A percentile compares a stretch with the other conserved stretches of the same genome.
phyloP scores from a whole-genome alignment of 805 yeast species.

The Dipodascopsis uninucleata region DNA sequence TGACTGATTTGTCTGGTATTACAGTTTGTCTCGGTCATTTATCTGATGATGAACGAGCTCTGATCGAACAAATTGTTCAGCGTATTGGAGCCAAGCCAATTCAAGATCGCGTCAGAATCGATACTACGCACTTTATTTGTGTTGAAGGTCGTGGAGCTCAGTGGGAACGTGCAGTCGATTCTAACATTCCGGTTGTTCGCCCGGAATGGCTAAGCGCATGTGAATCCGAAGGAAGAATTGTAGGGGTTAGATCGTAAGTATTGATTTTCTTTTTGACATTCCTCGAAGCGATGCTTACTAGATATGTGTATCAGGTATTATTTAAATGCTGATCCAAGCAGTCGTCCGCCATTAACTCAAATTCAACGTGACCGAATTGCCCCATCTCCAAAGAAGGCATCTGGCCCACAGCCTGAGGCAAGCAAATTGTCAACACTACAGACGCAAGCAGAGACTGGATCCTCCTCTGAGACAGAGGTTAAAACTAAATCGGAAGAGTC shows the following conservation, averaged over 20 bases:
- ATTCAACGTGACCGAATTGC: too few species aligned
- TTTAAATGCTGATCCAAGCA: neutral
- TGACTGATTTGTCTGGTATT: slow-evolving; percentile 93
- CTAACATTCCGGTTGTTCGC: slow-evolving; percentile 87
- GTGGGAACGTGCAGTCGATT: slow-evolving; percentile 72
- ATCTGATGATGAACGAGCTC: slow-evolving; percentile 49
- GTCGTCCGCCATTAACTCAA: too few species aligned
- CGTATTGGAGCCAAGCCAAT: slow-evolving; percentile 82
- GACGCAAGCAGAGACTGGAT: neutral
- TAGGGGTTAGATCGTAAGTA: slow-evolving; percentile 85
- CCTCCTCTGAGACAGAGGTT: neutral
- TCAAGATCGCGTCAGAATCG: slow-evolving; percentile 70
- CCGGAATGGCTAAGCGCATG: slow-evolving; percentile 98
- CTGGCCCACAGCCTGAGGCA: neutral
- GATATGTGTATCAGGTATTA: neutral
- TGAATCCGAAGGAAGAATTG: slow-evolving; percentile 79
- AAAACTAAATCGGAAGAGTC: too few species aligned
- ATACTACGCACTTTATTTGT: slow-evolving; percentile 90
- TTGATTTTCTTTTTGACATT: neutral
- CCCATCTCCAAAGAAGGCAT: neutral
- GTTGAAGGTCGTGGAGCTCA: slow-evolving; percentile 69
- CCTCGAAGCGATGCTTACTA: neutral
- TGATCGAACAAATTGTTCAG: slow-evolving; percentile 57
- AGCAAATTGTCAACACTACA: neutral
- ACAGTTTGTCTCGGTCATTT: slow-evolving; percentile 80